Percentiles rank a stretch among this genome's conserved stretches.
Conservation (phyloP, 2,329 filamentous ascomycete genomes). For the Microsporum ferrugineum region DNA sequence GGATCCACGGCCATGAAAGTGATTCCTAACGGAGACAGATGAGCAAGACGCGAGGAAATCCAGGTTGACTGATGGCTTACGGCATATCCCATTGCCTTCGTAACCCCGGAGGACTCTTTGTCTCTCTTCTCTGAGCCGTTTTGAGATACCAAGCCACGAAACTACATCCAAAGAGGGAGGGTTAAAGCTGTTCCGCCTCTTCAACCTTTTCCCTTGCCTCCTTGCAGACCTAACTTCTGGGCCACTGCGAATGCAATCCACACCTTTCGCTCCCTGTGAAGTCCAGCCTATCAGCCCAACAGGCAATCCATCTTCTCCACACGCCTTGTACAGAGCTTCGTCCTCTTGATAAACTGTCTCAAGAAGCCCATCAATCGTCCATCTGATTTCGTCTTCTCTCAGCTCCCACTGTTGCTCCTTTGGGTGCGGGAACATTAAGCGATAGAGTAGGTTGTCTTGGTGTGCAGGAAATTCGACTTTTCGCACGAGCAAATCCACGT, state of each 20-base stretch:
- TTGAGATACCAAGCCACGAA: background rate
- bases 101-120: background rate
- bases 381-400: background rate
- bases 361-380: background rate
- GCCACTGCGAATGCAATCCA: background rate
- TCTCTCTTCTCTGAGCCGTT: background rate
- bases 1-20: slow-evolving; percentile 14
- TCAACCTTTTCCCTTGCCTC: background rate
- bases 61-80: background rate
- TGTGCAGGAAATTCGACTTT: background rate
- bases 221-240: background rate
- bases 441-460: background rate
- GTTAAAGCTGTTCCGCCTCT: background rate
- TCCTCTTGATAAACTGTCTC: background rate
- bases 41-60: background rate
- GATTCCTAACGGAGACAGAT: slow-evolving; percentile 7
- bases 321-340: background rate
- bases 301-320: background rate
- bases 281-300: background rate
- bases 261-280: background rate
- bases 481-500: background rate
- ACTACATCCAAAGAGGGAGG: background rate
- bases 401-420: background rate
- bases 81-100: background rate
- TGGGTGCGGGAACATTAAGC: background rate